Evolutionary conservation across 331 rosid genomes (phyloP).

Genomic region (Telfairia occidentalis): DNA sequence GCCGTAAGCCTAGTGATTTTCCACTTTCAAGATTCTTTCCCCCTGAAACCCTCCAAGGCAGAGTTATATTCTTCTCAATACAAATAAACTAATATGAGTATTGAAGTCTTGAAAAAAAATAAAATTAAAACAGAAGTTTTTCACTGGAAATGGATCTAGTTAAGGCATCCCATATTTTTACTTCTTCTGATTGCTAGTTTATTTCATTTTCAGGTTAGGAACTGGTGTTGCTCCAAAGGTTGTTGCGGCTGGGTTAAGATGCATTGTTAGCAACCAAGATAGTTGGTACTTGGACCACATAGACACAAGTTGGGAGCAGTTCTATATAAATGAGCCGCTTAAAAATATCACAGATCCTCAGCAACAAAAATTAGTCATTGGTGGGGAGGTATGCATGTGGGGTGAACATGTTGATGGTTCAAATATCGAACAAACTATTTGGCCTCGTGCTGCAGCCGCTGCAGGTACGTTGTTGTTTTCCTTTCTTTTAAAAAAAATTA

Average conservation of each 20-base stretch:
- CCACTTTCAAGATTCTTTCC: background rate
- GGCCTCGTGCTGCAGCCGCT: conserved; percentile 46
- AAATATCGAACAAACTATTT: conserved; percentile 31
- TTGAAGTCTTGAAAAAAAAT: background rate
- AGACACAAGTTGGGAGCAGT: conserved; percentile 26
- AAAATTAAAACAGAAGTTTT: background rate
- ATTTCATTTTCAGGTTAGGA: conserved; percentile 23
- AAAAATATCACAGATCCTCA: conserved; percentile 18
- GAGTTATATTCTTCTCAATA: background rate
- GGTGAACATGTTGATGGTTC: conserved; percentile 30
- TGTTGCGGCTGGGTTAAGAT: conserved; percentile 33
- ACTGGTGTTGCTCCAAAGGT: conserved; percentile 26
- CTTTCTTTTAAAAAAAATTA: too few species aligned
- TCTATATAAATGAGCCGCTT: conserved; percentile 35
- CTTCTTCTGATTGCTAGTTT: background rate
- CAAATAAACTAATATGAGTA: background rate
- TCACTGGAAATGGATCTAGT: background rate
- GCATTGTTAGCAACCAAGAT: conserved; percentile 44
- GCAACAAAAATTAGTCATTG: conserved; percentile 24
- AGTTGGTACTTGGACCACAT: conserved; percentile 36
- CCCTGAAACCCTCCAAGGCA: background rate
- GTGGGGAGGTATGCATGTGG: conserved; percentile 44
- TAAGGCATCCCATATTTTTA: background rate
- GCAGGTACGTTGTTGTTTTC: conserved; percentile 25
- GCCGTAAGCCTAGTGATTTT: background rate